A percentile compares a stretch with the other conserved stretches of the same genome.
phyloP scores from a whole-genome alignment of 1,284 basidiomycete genomes.

The Vanrija sp. region DNA sequence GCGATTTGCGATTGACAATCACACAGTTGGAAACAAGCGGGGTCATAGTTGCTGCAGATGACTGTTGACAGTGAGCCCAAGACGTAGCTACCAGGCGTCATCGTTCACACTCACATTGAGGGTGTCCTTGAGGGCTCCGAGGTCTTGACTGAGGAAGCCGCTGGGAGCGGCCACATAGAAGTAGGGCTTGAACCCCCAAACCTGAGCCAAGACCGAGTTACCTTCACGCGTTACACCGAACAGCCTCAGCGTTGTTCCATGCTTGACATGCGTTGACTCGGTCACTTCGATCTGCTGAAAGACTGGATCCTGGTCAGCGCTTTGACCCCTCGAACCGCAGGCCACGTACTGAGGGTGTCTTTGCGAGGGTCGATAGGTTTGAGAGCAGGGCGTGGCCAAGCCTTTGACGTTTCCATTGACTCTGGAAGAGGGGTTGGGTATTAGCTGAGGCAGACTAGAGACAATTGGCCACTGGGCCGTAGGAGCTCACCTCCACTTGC shows the following conservation, averaged over 20 bases:
- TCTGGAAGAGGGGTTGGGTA: constrained; percentile 13
- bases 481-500: constrained; percentile 42
- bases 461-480: too few species aligned
- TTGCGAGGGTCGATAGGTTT: constrained; percentile 57
- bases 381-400: constrained; percentile 70
- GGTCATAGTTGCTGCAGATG: constrained; percentile 30
- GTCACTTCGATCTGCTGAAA: constrained; percentile 95
- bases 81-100: background rate
- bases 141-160: constrained; percentile 68
- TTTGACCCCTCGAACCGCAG: background rate
- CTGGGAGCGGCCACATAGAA: constrained; percentile 83
- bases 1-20: constrained; percentile 63
- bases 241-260: constrained; percentile 62
- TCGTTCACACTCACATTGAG: constrained; percentile 63
- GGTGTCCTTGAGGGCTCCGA: constrained; percentile 61
- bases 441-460: background rate
- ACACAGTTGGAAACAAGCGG: constrained; percentile 59
- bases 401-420: constrained; percentile 53
- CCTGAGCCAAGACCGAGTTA: constrained; percentile 77
- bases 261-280: constrained; percentile 59
- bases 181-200: constrained; percentile 81
- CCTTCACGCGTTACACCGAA: constrained; percentile 86
- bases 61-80: constrained; percentile 6
- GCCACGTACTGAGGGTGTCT: constrained; percentile 60
- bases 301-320: constrained; percentile 33